These are phyloP conservation scores for Dendrocalamus sinicus DNA, from an alignment of 176 grass and related monocot species.

Conservation along the genomic window DNA sequence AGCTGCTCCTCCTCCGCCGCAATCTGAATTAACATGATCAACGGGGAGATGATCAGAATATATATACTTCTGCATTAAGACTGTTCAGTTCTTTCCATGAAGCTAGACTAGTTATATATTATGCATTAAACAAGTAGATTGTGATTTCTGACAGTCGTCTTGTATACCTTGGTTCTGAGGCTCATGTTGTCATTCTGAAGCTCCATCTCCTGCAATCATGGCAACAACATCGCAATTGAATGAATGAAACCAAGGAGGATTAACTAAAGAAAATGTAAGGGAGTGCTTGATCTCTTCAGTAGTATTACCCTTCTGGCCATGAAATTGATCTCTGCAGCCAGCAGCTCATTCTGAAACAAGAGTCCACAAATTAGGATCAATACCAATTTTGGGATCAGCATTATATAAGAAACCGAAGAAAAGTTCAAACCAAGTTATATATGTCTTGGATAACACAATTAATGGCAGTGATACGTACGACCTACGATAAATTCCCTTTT, in stretches of 20 bases:
- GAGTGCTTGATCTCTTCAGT: neutral
- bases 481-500: neutral
- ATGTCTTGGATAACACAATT: neutral
- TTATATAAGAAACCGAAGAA: slow-evolving; percentile 35
- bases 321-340: slow-evolving; percentile 66
- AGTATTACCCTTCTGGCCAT: slow-evolving; percentile 70
- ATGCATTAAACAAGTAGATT: neutral
- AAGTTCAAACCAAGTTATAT: neutral
- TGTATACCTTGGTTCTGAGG: slow-evolving; percentile 63
- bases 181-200: slow-evolving; percentile 72
- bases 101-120: neutral
- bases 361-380: neutral
- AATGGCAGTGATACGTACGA: neutral
- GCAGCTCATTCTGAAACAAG: slow-evolving; percentile 65
- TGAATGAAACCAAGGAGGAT: neutral
- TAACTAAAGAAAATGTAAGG: neutral
- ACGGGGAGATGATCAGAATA: neutral
- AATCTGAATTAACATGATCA: slow-evolving; percentile 49
- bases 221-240: slow-evolving; percentile 13
- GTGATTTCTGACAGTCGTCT: neutral
- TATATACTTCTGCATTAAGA: neutral
- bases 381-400: neutral
- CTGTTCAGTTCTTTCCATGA: neutral
- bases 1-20: slow-evolving; percentile 52
- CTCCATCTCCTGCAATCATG: slow-evolving; percentile 59